Percentiles rank a stretch among this genome's conserved stretches.
Conservation (phyloP, 2,329 filamentous ascomycete genomes). For the Coniochaeta pulveracea region DNA sequence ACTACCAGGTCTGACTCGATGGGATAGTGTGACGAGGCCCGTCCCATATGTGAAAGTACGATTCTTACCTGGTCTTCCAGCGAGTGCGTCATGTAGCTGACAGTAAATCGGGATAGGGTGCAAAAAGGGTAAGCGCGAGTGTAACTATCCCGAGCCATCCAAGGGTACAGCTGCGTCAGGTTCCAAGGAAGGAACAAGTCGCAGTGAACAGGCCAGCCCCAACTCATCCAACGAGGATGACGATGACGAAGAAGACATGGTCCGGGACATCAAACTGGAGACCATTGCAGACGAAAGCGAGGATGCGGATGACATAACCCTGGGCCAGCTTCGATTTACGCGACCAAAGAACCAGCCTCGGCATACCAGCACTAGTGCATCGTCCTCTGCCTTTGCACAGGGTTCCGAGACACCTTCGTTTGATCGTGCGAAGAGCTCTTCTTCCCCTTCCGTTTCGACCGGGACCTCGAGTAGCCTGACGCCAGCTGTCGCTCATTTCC, state of each 20-base stretch:
- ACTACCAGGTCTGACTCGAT: too few species aligned
- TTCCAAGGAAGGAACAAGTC: constrained; percentile 23
- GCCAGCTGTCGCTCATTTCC: constrained; percentile 15
- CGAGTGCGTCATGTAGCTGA: neutral
- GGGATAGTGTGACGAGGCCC: constrained; percentile 80
- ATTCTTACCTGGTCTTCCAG: constrained; percentile 4
- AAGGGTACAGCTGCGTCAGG: constrained; percentile 23
- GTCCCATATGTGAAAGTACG: constrained; percentile 73
- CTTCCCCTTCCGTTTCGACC: constrained; percentile 42
- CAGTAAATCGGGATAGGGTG: constrained; percentile 50
- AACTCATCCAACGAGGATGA: constrained; percentile 43
- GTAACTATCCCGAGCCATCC: constrained; percentile 70
- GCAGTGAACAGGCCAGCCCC: constrained; percentile 33
- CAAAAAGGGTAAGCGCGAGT: constrained; percentile 83
- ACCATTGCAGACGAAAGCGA: constrained; percentile 44
- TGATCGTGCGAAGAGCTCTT: constrained; percentile 36
- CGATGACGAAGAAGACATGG: constrained; percentile 36
- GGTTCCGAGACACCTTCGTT: constrained; percentile 42
- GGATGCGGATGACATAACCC: constrained; percentile 16
- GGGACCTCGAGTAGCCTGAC: constrained; percentile 25
- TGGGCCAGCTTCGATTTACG: constrained; percentile 6
- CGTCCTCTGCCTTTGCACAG: constrained; percentile 25
- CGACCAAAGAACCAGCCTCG: constrained; percentile 16
- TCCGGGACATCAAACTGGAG: constrained; percentile 32
- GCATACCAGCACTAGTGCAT: constrained; percentile 26